Percentiles rank a stretch among this genome's conserved stretches.
phyloP scores from a whole-genome alignment of 495 filamentous ascomycete genomes.

The Terfezia boudieri region DNA sequence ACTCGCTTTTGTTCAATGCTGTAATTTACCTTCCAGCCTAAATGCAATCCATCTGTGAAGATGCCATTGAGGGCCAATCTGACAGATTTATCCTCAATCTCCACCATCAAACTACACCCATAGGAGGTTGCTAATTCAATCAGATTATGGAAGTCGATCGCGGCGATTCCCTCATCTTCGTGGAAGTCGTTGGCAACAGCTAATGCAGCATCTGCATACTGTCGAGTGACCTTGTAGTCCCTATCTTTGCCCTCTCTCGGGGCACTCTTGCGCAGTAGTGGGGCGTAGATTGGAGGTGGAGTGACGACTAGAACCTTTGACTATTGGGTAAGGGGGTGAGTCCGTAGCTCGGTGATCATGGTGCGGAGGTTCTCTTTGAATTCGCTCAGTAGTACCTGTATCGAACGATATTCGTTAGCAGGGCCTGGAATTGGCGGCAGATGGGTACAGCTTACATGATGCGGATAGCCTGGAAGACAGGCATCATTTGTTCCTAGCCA shows the following conservation, averaged over 20 bases:
- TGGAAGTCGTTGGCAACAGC: background rate
- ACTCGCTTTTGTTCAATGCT: too few species aligned
- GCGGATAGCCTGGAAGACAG: conserved; percentile 1
- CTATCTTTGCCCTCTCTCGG: background rate
- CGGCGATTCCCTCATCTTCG: background rate
- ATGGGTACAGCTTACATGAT: background rate
- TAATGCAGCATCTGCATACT: background rate
- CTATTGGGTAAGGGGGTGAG: background rate
- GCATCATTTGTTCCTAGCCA: conserved; percentile 4
- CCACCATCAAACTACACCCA: background rate
- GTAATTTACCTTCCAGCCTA: conserved; percentile 1
- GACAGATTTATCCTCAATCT: background rate
- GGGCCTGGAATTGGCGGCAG: too few species aligned
- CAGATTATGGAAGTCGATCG: conserved; percentile 1
- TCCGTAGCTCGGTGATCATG: conserved; percentile 1
- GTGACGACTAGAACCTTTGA: background rate
- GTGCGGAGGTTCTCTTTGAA: conserved; percentile 1
- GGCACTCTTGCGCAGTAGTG: background rate
- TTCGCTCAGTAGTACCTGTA: background rate
- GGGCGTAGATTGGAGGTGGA: conserved; percentile 2
- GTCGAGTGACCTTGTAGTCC: background rate
- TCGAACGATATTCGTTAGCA: background rate
- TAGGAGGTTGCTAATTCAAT: background rate
- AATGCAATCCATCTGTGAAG: conserved; percentile 4
- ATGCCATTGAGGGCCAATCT: background rate